These are phyloP conservation scores for Rutidosis leptorrhynchoides DNA, from an alignment of 129 eudicot species.

Conservation along the genomic window DNA sequence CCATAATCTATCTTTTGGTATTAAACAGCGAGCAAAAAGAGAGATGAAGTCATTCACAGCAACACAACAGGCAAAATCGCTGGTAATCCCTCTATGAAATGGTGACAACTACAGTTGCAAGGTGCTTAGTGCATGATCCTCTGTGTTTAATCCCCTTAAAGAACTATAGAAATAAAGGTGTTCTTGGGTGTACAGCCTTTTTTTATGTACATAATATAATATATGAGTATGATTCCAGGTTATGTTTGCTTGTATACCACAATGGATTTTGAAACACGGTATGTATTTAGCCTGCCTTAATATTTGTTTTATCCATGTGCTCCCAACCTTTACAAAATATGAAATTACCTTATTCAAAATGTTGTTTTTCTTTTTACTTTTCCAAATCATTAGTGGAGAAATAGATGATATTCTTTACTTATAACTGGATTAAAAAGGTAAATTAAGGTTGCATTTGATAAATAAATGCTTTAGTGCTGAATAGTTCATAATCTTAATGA, in stretches of 20 bases:
- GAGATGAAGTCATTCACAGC: slow-evolving; percentile 39
- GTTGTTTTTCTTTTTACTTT: not conserved
- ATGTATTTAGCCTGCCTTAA: not conserved
- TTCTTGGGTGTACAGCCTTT: not conserved
- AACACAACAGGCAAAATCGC: slow-evolving; percentile 32
- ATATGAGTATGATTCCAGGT: not conserved
- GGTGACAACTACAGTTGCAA: not conserved
- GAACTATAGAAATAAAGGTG: slow-evolving; percentile 17
- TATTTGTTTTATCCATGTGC: not conserved
- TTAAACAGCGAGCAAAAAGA: slow-evolving; percentile 36
- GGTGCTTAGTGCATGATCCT: slow-evolving; percentile 5
- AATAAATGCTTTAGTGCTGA: no score
- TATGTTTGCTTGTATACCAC: slow-evolving; percentile 12
- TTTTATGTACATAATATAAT: slow-evolving; percentile 28
- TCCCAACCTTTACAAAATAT: no score
- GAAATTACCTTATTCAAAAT: not conserved
- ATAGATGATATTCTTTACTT: not conserved
- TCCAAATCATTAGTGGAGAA: not conserved
- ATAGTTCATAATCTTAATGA: no score
- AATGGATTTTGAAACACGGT: not conserved
- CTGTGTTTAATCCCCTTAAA: not conserved
- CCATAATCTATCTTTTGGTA: slow-evolving; percentile 9
- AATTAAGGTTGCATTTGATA: no score
- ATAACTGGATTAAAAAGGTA: slow-evolving; percentile 21
- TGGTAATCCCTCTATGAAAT: slow-evolving; percentile 34